Conservation (phyloP, 2,329 filamentous ascomycete genomes). For the Neoarthrinium moseri region DNA sequence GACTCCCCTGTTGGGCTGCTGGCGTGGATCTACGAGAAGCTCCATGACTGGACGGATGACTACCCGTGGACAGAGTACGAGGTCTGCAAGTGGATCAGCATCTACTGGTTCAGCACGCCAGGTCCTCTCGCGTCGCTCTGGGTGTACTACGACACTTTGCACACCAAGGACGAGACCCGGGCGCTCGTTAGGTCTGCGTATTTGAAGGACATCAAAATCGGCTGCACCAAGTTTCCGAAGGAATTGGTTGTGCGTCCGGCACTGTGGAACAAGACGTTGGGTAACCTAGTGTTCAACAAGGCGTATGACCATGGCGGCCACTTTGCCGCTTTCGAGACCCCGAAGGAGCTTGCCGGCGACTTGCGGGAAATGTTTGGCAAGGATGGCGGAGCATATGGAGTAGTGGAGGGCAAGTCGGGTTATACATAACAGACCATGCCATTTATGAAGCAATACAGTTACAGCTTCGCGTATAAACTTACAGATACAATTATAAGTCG, state of each 20-base stretch:
- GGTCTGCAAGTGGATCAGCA: conserved; percentile 70
- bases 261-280: conserved; percentile 49
- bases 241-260: conserved; percentile 48
- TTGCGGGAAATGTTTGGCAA: conserved; percentile 48
- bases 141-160: conserved; percentile 69
- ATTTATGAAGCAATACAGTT: too few species aligned
- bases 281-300: conserved; percentile 48
- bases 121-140: conserved; percentile 59
- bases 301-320: conserved; percentile 41
- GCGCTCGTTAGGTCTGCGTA: conserved; percentile 30
- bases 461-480: too few species aligned
- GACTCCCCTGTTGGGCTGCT: conserved; percentile 70
- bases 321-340: conserved; percentile 49
- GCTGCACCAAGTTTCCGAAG: conserved; percentile 47
- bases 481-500: too few species aligned
- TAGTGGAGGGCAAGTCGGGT: conserved; percentile 4
- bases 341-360: conserved; percentile 42
- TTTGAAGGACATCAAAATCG: conserved; percentile 40
- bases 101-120: conserved; percentile 71
- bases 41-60: conserved; percentile 71
- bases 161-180: conserved; percentile 57
- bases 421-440: conserved; percentile 6
- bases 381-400: conserved; percentile 26
- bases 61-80: conserved; percentile 77
- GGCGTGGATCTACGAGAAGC: conserved; percentile 79